These are phyloP conservation scores for Fusarium pseudonygamai DNA, from an alignment of 2,329 filamentous ascomycete species.

Conservation along the genomic window DNA sequence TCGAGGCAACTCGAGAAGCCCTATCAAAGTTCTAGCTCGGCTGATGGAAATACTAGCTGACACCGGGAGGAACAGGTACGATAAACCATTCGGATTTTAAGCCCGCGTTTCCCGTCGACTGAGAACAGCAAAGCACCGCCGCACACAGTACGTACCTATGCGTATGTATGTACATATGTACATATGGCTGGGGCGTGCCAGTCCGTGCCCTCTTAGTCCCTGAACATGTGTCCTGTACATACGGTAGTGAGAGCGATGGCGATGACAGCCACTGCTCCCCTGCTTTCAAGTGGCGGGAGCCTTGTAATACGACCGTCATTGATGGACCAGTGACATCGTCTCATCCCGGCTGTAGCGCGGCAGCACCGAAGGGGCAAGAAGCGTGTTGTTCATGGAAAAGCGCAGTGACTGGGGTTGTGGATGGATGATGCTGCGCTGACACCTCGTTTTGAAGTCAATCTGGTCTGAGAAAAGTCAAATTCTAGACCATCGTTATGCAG, in stretches of 20 bases:
- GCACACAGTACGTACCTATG: neutral
- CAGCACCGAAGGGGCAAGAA: conserved; percentile 31
- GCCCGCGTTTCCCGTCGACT: neutral
- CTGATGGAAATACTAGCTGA: conserved; percentile 19
- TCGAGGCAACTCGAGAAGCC: conserved; percentile 40
- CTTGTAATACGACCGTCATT: conserved; percentile 27
- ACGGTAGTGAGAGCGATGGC: neutral
- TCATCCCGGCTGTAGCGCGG: conserved; percentile 30
- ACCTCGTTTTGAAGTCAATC: conserved; percentile 21
- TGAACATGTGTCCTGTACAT: neutral
- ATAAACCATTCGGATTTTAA: neutral
- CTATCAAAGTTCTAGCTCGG: conserved; percentile 41
- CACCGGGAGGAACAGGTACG: conserved; percentile 1
- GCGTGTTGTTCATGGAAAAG: conserved; percentile 8
- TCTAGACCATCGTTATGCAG: neutral
- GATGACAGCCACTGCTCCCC: conserved; percentile 18
- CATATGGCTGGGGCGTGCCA: conserved; percentile 3
- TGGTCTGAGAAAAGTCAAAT: conserved; percentile 7
- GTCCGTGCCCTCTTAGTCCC: neutral
- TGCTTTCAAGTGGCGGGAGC: conserved; percentile 19
- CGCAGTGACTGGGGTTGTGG: conserved; percentile 1
- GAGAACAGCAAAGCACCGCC: neutral
- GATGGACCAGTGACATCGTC: conserved; percentile 21
- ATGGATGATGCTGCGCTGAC: conserved; percentile 42
- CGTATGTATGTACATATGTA: neutral